phyloP scores from a whole-genome alignment of 169 alveolate genomes.

The Plasmodium fragile region DNA sequence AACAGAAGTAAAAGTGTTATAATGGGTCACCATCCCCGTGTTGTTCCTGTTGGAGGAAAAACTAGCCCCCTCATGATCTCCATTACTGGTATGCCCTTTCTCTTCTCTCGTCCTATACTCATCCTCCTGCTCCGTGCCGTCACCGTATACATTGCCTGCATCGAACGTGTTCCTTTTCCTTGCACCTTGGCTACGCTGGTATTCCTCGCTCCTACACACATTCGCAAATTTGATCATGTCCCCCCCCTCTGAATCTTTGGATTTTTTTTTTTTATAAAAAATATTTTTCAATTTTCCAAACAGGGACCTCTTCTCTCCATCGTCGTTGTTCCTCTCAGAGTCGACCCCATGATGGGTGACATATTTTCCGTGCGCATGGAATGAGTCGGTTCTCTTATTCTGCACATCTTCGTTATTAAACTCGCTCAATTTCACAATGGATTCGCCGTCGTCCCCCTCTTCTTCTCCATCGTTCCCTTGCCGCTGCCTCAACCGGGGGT shows the following conservation, averaged over 20 bases:
- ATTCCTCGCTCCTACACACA: neutral
- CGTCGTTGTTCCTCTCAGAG: neutral
- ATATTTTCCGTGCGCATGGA: neutral
- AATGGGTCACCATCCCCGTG: neutral
- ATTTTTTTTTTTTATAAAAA: slow-evolving; percentile 48
- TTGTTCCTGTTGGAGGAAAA: neutral
- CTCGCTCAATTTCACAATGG: slow-evolving; percentile 30
- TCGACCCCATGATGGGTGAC: neutral
- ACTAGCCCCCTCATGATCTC: neutral
- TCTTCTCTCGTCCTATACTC: neutral
- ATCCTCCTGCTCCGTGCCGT: neutral
- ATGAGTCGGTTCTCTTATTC: neutral
- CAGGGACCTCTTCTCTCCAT: slow-evolving; percentile 13
- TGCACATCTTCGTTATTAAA: slow-evolving; percentile 15
- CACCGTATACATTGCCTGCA: neutral
- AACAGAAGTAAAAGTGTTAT: neutral
- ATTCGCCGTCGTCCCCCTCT: slow-evolving; percentile 4
- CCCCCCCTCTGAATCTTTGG: slow-evolving; percentile 4
- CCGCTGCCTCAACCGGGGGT: neutral
- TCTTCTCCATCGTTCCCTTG: neutral
- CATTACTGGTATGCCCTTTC: neutral
- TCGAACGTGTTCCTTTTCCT: neutral
- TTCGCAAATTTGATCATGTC: neutral
- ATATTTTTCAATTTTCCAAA: slow-evolving; percentile 45
- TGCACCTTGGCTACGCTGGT: neutral